Evolutionary conservation across 2,329 filamentous ascomycete species (phyloP), one percentile per base, ranked within the genome.

Genomic region (Chrysosporium queenslandicum): DNA sequence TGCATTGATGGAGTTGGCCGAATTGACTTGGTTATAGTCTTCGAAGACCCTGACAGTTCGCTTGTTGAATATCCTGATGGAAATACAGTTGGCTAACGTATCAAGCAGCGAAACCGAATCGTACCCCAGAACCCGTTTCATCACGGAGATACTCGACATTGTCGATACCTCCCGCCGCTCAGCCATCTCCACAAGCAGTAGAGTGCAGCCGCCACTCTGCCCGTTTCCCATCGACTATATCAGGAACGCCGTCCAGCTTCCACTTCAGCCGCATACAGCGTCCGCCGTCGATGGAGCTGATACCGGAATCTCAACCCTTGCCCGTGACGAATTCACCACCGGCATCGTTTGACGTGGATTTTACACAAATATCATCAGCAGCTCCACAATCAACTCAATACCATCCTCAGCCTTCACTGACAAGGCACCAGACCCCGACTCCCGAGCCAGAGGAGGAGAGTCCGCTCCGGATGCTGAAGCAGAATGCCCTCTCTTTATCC

Each of bases 401-500:
- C 21, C 25, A 21, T 50, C 48, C 29, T 4, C n/a, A 11, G 14
- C 48, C 39, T 21, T 5, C 49, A 45, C 14, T 4, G 4, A 16
- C 4, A 37, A 9, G 14, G n/a, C 34, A 5, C 14, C 16, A 9
- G 32, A 32, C 25, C n/a, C n/a, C 41, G 25, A 45, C 3, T n/a
- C 21, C 5, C 3, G 27, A 27, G 12, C 16, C 30, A 16, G 39
- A 55, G n/a, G 8, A 7, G 27, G 45, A 54, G 20, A 43, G 32
- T 50, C 36, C 20, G 9, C 9, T 56, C 29, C 39, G 20, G 12
- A 11, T 25, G 1, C 46, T 66, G 27, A 55, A 54, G 21, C 67
- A 69, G 40, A 52, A 57, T 16, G 43, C 25, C 7, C 55, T 56
- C 29, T 46, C 55, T 7, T 55, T 69, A 1, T 53, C 41, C 1